Evolutionary conservation across 1,284 basidiomycete genomes (phyloP).

Genomic region (Heterobasidion parviporum): DNA sequence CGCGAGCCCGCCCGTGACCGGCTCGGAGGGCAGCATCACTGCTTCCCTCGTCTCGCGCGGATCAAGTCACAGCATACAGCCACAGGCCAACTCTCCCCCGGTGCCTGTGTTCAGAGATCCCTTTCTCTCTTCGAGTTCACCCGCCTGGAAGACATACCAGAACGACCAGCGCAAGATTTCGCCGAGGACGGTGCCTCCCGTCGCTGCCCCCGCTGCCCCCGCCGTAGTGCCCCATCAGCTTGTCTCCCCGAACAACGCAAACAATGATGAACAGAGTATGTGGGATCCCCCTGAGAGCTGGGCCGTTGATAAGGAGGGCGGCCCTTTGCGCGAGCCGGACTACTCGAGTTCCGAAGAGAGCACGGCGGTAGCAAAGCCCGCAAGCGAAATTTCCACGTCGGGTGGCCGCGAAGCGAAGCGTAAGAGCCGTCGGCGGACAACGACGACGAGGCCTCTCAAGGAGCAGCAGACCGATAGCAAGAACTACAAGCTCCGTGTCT

Average conservation of each 20-base stretch:
- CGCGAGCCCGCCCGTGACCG: slow-evolving; percentile 26
- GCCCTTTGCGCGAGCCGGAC: slow-evolving; percentile 27
- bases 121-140: slow-evolving; percentile 23
- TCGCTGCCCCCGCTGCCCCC: background rate
- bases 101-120: slow-evolving; percentile 37
- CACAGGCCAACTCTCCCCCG: slow-evolving; percentile 14
- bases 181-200: slow-evolving; percentile 31
- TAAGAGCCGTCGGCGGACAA: slow-evolving; percentile 7
- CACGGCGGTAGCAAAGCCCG: slow-evolving; percentile 10
- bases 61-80: slow-evolving; percentile 18
- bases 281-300: slow-evolving; percentile 56
- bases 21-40: slow-evolving; percentile 18
- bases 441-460: background rate
- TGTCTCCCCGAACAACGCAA: slow-evolving; percentile 8
- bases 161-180: slow-evolving; percentile 35
- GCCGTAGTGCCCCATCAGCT: slow-evolving; percentile 6
- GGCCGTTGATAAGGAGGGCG: slow-evolving; percentile 43
- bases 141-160: slow-evolving; percentile 9
- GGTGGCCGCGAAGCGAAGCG: slow-evolving; percentile 2
- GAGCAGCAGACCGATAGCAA: background rate
- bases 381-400: slow-evolving; percentile 5
- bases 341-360: slow-evolving; percentile 42
- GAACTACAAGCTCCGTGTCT: slow-evolving; percentile 61
- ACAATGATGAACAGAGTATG: slow-evolving; percentile 9
- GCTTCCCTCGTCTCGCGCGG: slow-evolving; percentile 5